Conservation (phyloP, 208 protist species). For the Leishmania aethiopica region DNA sequence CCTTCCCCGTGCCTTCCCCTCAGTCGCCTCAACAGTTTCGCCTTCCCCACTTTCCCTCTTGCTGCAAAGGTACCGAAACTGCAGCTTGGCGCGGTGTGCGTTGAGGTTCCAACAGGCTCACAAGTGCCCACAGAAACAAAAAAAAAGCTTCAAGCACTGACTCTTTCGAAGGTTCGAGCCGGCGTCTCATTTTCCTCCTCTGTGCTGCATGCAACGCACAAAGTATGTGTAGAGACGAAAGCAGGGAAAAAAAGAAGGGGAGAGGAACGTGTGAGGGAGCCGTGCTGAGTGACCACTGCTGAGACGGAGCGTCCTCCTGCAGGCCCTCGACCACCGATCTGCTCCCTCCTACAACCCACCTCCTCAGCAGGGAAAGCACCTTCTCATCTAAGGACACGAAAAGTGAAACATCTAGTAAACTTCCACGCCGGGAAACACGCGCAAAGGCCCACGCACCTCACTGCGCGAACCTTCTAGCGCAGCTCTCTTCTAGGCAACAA, state of each 20-base stretch:
- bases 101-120: neutral
- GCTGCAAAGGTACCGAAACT: neutral
- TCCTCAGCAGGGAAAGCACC: neutral
- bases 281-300: neutral
- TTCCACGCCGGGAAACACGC: neutral
- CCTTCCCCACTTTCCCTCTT: neutral
- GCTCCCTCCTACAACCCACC: neutral
- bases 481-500: neutral
- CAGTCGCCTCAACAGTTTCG: neutral
- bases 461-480: neutral
- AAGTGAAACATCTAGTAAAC: neutral
- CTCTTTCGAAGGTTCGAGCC: neutral
- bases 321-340: neutral
- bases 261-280: neutral
- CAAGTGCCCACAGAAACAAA: neutral
- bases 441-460: neutral
- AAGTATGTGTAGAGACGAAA: neutral
- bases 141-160: neutral
- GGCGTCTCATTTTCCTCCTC: neutral
- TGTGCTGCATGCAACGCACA: neutral
- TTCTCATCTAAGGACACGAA: neutral
- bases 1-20: neutral
- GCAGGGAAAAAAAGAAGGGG: neutral
- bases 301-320: neutral
- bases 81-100: neutral